Conservation (phyloP, 345 rosid genomes). For the Sisymbrium irio region DNA sequence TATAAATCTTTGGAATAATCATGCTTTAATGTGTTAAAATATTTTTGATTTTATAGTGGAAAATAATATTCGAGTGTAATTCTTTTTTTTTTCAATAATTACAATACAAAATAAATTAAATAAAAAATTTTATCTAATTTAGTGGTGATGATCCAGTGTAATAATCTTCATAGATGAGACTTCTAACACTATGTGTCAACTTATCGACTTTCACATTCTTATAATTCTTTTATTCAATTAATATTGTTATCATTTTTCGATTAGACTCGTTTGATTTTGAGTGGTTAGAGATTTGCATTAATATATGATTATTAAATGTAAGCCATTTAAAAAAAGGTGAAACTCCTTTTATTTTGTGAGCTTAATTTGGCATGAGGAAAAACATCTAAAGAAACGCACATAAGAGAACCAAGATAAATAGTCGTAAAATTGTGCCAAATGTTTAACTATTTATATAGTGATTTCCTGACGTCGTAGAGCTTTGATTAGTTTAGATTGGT, state of each 20-base stretch:
- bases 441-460: neutral
- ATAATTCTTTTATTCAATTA: conserved; percentile 32
- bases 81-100: too few species aligned
- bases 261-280: neutral
- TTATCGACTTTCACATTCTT: too few species aligned
- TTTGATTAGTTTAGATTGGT: neutral
- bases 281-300: neutral
- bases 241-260: conserved; percentile 4
- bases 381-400: neutral
- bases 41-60: conserved; percentile 9
- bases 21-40: too few species aligned
- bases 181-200: too few species aligned
- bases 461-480: neutral
- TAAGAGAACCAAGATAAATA: neutral
- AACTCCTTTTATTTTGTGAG: neutral
- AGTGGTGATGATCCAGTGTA: too few species aligned
- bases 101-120: too few species aligned
- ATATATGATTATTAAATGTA: too few species aligned
- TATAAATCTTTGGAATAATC: too few species aligned
- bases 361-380: neutral
- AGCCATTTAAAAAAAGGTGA: too few species aligned
- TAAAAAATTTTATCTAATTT: too few species aligned
- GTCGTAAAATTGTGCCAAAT: neutral
- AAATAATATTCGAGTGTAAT: conserved; percentile 26
- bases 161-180: too few species aligned